phyloP scores from a whole-genome alignment of 1,139 yeast species.

The Hanseniaspora uvarum region DNA sequence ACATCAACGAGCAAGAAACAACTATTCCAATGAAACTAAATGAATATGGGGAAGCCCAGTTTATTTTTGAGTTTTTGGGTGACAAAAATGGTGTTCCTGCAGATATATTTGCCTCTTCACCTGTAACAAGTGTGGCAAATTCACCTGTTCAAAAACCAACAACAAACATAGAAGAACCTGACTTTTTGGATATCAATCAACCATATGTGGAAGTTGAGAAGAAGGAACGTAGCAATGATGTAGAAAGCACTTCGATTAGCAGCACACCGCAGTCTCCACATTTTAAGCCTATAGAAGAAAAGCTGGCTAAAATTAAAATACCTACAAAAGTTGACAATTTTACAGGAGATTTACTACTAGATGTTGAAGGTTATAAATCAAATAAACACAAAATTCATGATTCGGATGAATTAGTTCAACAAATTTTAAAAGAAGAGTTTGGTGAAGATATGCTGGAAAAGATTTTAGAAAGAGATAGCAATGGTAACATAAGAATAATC shows the following conservation, averaged over 20 bases:
- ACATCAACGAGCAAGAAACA: constrained; percentile 71
- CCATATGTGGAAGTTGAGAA: constrained; percentile 12
- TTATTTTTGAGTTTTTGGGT: constrained; percentile 71
- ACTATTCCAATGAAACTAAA: constrained; percentile 92
- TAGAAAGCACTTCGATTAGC: not conserved
- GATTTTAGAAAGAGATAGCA: constrained; percentile 50
- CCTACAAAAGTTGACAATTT: constrained; percentile 82
- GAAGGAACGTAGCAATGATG: constrained; percentile 9
- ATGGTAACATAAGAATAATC: constrained; percentile 63
- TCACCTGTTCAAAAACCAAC: constrained; percentile 47
- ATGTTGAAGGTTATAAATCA: constrained; percentile 94
- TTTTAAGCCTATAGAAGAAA: constrained; percentile 33
- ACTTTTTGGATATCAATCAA: constrained; percentile 38
- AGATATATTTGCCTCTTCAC: constrained; percentile 73
- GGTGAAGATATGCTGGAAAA: constrained; percentile 45
- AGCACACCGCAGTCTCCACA: constrained; percentile 23
- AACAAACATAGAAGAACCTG: constrained; percentile 44
- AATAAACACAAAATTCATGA: constrained; percentile 62
- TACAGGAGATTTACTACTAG: constrained; percentile 73
- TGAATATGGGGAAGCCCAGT: constrained; percentile 96
- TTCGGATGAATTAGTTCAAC: constrained; percentile 60
- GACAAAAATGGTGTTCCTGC: constrained; percentile 55
- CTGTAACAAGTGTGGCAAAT: constrained; percentile 71
- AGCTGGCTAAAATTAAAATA: constrained; percentile 64
- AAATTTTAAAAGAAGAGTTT: constrained; percentile 60